Evolutionary conservation across 257 asterid genomes (phyloP), one percentile per base, ranked within the genome.

Genomic region (Penstemon barbatus): DNA sequence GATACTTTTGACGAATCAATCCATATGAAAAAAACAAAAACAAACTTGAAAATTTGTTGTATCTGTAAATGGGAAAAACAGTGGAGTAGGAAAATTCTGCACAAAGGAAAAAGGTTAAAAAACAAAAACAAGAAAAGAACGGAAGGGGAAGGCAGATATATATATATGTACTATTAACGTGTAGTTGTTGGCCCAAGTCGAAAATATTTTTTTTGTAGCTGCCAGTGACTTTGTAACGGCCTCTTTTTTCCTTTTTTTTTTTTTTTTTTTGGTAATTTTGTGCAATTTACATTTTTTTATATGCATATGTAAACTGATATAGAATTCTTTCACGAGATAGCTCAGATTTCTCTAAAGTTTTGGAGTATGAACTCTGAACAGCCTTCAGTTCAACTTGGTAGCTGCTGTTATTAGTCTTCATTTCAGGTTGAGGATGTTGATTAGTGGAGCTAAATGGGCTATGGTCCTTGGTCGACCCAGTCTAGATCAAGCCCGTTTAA

Each of bases 181-280:
- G 77, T 80, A 83, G 82, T 63, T 68, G 87, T 63, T 68, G 87
- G 84, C 74, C 68, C 76, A 75, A 68, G 54, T 68, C 62, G 75
- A 80, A 73, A 63, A 62, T 75, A 68, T 60, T 51, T 63, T 63
- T 81, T 79, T 85, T 76, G 89, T 89, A 85, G 96, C 70, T 74
- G 72, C 51, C 62, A 40, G 75, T 77, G 71, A 75, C 49, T 56
- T 48, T 55, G 77, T 53, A 62, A 66, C 63, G 72, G 79, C 80
- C 74, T 37, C 60, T 52, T 79, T 33, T 76, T 77, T 82, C 18
- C 18, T 0, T 15, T 0, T 15, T 15, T 15, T 25, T 25, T 25
- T 25, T 25, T 25, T 25, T 25, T 25, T 25, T 25, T 25, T 1
- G 0, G 1, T 25, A 0, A 19, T 25, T 25, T 25, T 25, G 33